Conservation (phyloP, 345 rosid species). For the Camelina hispida region DNA sequence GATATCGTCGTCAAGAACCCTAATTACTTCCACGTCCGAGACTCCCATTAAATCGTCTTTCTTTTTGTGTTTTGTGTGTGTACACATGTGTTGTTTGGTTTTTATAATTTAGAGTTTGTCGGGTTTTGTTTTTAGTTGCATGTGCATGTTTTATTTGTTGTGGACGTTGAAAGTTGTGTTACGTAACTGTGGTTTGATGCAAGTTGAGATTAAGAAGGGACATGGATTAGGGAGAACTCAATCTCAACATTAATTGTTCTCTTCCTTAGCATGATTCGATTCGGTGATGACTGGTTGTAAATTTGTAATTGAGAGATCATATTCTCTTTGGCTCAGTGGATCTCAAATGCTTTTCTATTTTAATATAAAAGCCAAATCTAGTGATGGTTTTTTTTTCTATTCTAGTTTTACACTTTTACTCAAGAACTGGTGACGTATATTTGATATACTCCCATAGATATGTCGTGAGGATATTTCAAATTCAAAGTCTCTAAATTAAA, state of each 20-base stretch:
- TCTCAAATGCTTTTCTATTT: conserved; percentile 5
- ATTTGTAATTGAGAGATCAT: not conserved
- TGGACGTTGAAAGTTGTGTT: conserved; percentile 15
- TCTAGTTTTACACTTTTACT: not conserved
- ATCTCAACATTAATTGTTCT: not conserved
- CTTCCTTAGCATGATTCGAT: conserved; percentile 9
- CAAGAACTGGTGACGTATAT: not conserved
- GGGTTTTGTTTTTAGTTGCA: conserved; percentile 35
- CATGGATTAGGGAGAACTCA: not conserved
- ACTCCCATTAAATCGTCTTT: conserved; percentile 36
- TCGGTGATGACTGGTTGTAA: conserved; percentile 6
- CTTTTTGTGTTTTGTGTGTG: not conserved
- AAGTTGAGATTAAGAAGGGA: conserved; percentile 21
- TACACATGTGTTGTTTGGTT: conserved; percentile 4
- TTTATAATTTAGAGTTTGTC: not conserved
- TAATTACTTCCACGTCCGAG: conserved; percentile 67
- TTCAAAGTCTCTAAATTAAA: not conserved
- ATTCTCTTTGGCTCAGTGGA: conserved; percentile 14
- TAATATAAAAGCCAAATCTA: not conserved
- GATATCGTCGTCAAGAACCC: conserved; percentile 85
- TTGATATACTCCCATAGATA: not conserved
- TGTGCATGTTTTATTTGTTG: conserved; percentile 25
- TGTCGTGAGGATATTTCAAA: not conserved
- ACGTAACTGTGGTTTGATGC: conserved; percentile 18
- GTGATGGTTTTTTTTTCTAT: not conserved